Evolutionary conservation across 306 rosid species (phyloP).

Genomic region (Bauhinia variegata): DNA sequence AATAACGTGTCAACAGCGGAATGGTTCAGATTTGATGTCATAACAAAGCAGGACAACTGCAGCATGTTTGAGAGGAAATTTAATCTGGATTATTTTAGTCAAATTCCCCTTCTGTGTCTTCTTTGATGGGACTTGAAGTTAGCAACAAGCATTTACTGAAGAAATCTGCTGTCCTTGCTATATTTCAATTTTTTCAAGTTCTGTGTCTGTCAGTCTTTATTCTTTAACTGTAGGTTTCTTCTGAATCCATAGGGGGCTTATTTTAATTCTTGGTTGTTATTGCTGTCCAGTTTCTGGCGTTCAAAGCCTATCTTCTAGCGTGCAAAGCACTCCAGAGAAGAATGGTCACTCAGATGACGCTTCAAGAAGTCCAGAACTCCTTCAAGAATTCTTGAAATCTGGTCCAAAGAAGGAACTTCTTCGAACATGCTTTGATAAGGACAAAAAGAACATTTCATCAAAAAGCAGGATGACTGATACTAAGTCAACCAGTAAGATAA

Average conservation of each 20-base stretch:
- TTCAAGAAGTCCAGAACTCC: slow-evolving; percentile 73
- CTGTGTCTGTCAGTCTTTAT: not conserved
- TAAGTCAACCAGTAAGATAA: slow-evolving; percentile 58
- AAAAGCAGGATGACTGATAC: slow-evolving; percentile 64
- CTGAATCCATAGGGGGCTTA: slow-evolving; percentile 29
- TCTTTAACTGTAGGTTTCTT: slow-evolving; percentile 19
- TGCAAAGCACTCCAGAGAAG: slow-evolving; percentile 83
- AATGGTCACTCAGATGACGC: slow-evolving; percentile 79
- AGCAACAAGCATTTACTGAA: not conserved
- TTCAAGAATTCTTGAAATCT: slow-evolving; percentile 73
- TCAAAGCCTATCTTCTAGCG: slow-evolving; percentile 82
- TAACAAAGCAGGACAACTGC: too few species aligned
- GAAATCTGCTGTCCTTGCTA: slow-evolving; percentile 1
- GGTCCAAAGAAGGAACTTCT: slow-evolving; percentile 78
- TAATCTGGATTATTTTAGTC: too few species aligned
- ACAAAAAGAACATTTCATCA: slow-evolving; percentile 56
- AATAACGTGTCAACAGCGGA: too few species aligned
- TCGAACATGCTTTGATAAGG: slow-evolving; percentile 60
- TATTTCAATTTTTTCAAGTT: not conserved
- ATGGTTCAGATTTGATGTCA: too few species aligned
- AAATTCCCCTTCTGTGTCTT: slow-evolving; percentile 8
- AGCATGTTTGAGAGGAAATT: too few species aligned
- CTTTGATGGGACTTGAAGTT: slow-evolving; percentile 10
- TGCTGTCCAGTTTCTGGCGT: slow-evolving; percentile 64
- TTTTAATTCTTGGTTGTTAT: slow-evolving; percentile 37